Evolutionary conservation across 2,329 filamentous ascomycete genomes (phyloP).

Genomic region (Botryotinia convoluta): DNA sequence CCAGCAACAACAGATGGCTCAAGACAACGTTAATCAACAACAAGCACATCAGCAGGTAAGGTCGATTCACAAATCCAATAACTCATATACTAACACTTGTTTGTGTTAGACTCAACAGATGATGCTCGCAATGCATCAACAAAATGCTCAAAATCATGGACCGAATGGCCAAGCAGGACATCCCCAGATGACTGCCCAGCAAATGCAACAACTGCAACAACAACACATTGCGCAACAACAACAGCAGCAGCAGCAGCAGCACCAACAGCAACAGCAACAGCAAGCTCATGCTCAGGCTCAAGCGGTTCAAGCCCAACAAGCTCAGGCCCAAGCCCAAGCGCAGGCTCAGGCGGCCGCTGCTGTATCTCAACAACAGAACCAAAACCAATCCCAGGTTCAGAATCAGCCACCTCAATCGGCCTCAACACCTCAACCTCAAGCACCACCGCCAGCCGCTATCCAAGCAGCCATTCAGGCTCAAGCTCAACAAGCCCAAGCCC

Average conservation of each 20-base stretch:
- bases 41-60: slow-evolving; percentile 41
- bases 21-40: slow-evolving; percentile 39
- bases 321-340: slow-evolving; percentile 34
- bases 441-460: slow-evolving; percentile 39
- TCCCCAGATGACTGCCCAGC: slow-evolving; percentile 49
- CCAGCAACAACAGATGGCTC: slow-evolving; percentile 42
- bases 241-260: slow-evolving; percentile 48
- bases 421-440: slow-evolving; percentile 43
- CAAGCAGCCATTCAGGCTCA: slow-evolving; percentile 39
- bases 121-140: slow-evolving; percentile 46
- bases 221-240: slow-evolving; percentile 49
- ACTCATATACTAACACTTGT: neutral
- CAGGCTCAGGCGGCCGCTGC: slow-evolving; percentile 42
- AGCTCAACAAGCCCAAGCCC: slow-evolving; percentile 41
- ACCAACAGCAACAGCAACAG: slow-evolving; percentile 11
- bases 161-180: slow-evolving; percentile 45
- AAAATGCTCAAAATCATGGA: slow-evolving; percentile 45
- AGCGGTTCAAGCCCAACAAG: slow-evolving; percentile 20
- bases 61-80: neutral
- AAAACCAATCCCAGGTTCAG: slow-evolving; percentile 46
- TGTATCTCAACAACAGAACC: slow-evolving; percentile 47
- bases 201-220: slow-evolving; percentile 46
- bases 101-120: slow-evolving; percentile 9
- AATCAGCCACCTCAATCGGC: slow-evolving; percentile 44
- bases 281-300: slow-evolving; percentile 42